Evolutionary conservation across 1,139 yeast species (phyloP), one percentile per base, ranked within the genome.

Genomic region (Trichomonascaceae sp.): DNA sequence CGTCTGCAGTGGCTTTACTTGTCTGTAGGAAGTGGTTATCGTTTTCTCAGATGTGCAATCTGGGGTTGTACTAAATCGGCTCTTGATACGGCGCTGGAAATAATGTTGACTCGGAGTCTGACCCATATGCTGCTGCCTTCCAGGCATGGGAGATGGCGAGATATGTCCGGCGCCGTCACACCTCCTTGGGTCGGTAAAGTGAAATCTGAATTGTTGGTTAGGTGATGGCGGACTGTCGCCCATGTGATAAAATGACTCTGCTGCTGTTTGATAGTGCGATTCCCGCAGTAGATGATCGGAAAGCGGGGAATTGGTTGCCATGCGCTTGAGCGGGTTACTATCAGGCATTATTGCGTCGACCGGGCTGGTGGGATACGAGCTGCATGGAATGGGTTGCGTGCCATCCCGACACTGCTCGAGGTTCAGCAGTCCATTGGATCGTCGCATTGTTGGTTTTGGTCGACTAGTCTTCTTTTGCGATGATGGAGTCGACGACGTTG

Each of bases 1-100:
- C 0, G 89, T 76, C 52, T 81, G 93, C 31, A 81, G 64, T 3
- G 95, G 94, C 50, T 78, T 79, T 22, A 79, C 93, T 37, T 74
- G 71, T 43, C 74, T 71, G 55, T 76, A 82, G 16, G 9, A 6
- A 8, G 23, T 8, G 11, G 6, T 11, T 20, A 11, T 6, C 9
- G 23, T 69, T 42, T 17, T 8, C 9, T 20, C 6, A 8, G 23
- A 20, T 8, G 6, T 20, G 11, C 6, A 8, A 6, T 20, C 23
- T 20, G 11, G 23, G 23, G 23, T 11, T 6, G 23, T 11, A 11
- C 23, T 20, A 6, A 20, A 8, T 20, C 23, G 23, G 11, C 9
- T 20, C 23, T 20, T 20, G 23, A 20, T 6, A 8, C 23, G 23
- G 9, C 23, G 23, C 9, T 6, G 23, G 23, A 11, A 6, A 20